A percentile compares a stretch with the other conserved stretches of the same genome.
These are phyloP conservation scores for Wallacemonas sp. DNA, from an alignment of 208 protist species.

Conservation along the genomic window DNA sequence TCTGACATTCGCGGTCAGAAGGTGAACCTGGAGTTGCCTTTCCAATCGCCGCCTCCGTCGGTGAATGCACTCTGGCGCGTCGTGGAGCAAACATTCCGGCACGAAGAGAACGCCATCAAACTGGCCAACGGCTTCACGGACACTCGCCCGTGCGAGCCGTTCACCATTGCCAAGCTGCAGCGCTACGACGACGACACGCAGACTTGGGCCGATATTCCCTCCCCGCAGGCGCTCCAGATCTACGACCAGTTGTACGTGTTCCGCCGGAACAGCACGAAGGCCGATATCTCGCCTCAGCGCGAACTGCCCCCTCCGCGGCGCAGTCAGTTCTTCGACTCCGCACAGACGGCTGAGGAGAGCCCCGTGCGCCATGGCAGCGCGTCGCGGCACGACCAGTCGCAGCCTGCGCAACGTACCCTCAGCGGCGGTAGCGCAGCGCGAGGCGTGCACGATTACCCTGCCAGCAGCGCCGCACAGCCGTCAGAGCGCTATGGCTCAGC, in stretches of 20 bases:
- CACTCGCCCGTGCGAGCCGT: slow-evolving; percentile 61
- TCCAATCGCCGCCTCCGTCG: slow-evolving; percentile 43
- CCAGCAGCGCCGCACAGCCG: background rate
- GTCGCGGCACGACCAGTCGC: background rate
- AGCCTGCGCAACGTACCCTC: background rate
- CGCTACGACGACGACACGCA: slow-evolving; percentile 73
- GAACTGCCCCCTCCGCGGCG: slow-evolving; percentile 65
- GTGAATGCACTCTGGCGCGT: slow-evolving; percentile 44
- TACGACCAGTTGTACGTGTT: slow-evolving; percentile 86
- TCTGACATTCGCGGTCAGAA: slow-evolving; percentile 73
- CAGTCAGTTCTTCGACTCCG: slow-evolving; percentile 42
- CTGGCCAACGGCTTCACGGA: slow-evolving; percentile 26
- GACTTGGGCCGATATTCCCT: slow-evolving; percentile 48
- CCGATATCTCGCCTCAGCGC: slow-evolving; percentile 68
- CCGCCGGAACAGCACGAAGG: slow-evolving; percentile 69
- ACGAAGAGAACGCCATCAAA: slow-evolving; percentile 66
- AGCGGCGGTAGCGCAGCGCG: background rate
- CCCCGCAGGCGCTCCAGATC: slow-evolving; percentile 33
- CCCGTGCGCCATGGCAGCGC: background rate
- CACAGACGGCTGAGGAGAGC: background rate
- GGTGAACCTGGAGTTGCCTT: slow-evolving; percentile 77
- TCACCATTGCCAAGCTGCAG: slow-evolving; percentile 65
- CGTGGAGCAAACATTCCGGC: slow-evolving; percentile 58
- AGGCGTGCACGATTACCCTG: background rate
- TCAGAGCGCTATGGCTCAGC: background rate